phyloP scores from a whole-genome alignment of 306 rosid species.

The Citrullus colocynthis region DNA sequence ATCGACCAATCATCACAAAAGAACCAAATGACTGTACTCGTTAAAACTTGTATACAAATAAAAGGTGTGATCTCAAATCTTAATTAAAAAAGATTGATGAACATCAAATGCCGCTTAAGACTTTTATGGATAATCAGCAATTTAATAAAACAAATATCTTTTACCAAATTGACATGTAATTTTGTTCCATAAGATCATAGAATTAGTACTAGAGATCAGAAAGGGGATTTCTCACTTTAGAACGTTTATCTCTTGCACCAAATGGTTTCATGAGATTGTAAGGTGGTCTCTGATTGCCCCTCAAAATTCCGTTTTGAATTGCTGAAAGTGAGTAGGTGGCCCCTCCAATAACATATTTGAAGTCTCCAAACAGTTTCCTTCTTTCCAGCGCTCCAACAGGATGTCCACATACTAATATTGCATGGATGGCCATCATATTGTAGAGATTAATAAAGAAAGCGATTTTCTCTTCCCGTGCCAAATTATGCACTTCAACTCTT shows the following conservation, averaged over 20 bases:
- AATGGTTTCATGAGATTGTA: constrained; percentile 82
- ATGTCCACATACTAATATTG: constrained; percentile 59
- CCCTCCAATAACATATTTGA: constrained; percentile 76
- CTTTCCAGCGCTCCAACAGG: constrained; percentile 72
- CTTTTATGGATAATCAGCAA: not conserved
- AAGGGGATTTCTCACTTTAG: constrained; percentile 25
- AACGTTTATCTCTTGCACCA: constrained; percentile 66
- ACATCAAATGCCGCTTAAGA: not conserved
- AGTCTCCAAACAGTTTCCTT: constrained; percentile 65
- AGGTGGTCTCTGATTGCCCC: constrained; percentile 87
- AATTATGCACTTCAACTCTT: constrained; percentile 57
- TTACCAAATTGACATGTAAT: not conserved
- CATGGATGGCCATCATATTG: constrained; percentile 94
- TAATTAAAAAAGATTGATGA: not conserved
- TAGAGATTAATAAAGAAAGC: constrained; percentile 89
- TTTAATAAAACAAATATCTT: not conserved
- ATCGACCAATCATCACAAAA: not conserved
- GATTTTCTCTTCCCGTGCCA: constrained; percentile 78
- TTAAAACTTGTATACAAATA: not conserved
- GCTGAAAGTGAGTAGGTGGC: constrained; percentile 73
- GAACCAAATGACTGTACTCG: not conserved
- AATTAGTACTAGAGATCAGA: not conserved
- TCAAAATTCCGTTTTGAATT: constrained; percentile 83
- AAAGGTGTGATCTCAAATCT: not conserved
- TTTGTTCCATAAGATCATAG: not conserved